These are phyloP conservation scores for Chlamydomonas eustigma DNA, from an alignment of 139 green algal genomes.

Conservation along the genomic window DNA sequence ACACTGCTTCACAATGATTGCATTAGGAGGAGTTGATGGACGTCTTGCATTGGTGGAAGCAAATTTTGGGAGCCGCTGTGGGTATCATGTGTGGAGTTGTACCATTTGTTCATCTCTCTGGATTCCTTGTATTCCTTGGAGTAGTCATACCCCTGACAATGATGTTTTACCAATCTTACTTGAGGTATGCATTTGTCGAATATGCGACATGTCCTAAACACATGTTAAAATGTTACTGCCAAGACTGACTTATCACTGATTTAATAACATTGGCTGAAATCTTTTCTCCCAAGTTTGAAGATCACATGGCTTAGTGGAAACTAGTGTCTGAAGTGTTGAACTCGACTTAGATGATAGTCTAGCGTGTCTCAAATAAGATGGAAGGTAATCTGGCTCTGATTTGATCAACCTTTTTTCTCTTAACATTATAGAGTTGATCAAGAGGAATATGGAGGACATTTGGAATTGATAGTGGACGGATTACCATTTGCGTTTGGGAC, in stretches of 20 bases:
- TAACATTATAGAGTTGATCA: constrained; percentile 33
- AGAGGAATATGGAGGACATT: constrained; percentile 28
- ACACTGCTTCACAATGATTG: too few species aligned
- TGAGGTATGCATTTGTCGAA: neutral
- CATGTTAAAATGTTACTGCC: too few species aligned
- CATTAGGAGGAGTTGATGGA: neutral
- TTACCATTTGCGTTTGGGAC: constrained; percentile 5
- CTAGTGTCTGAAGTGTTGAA: too few species aligned
- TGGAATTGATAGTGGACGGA: constrained; percentile 20
- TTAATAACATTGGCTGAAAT: too few species aligned
- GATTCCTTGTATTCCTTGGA: neutral
- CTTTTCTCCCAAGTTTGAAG: too few species aligned
- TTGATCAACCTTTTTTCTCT: too few species aligned
- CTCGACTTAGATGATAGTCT: too few species aligned
- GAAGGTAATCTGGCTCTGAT: too few species aligned
- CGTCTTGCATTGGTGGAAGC: neutral
- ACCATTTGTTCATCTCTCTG: neutral
- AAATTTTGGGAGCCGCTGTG: neutral
- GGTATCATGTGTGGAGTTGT: neutral
- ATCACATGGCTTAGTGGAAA: too few species aligned
- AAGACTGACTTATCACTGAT: too few species aligned
- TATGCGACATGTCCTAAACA: too few species aligned
- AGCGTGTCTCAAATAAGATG: too few species aligned
- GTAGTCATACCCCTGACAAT: neutral
- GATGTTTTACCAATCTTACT: neutral